phyloP scores from a whole-genome alignment of 2,329 filamentous ascomycete genomes.

The Apiospora sp. region DNA sequence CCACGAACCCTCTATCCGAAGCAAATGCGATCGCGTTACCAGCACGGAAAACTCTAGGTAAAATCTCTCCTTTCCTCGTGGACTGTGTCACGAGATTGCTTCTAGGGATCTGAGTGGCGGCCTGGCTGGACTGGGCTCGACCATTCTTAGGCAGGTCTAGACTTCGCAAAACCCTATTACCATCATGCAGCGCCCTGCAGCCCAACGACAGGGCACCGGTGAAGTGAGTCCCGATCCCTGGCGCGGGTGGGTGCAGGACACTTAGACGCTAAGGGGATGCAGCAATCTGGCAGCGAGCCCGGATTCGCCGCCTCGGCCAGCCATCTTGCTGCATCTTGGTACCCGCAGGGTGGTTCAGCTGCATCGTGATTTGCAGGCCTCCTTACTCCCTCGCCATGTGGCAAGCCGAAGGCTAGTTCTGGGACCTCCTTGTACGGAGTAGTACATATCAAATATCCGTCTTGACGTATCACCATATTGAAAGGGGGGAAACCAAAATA shows the following conservation, averaged over 20 bases:
- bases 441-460: no score
- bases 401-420: not conserved
- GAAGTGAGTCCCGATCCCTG: not conserved
- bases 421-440: not conserved
- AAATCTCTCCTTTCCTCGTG: no score
- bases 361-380: not conserved
- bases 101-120: no score
- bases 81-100: no score
- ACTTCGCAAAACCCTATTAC: no score
- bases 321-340: conserved; percentile 20
- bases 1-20: no score
- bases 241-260: not conserved
- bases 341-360: not conserved
- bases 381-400: not conserved
- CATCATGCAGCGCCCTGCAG: no score
- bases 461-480: not conserved
- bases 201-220: not conserved
- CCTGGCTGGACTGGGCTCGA: no score
- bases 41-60: no score
- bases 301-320: conserved; percentile 28
- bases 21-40: no score
- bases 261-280: not conserved
- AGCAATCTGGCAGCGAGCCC: not conserved
- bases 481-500: not conserved
- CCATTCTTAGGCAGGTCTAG: no score